phyloP scores from a whole-genome alignment of 73 alveolate genomes.

The Blepharisma stoltei region DNA sequence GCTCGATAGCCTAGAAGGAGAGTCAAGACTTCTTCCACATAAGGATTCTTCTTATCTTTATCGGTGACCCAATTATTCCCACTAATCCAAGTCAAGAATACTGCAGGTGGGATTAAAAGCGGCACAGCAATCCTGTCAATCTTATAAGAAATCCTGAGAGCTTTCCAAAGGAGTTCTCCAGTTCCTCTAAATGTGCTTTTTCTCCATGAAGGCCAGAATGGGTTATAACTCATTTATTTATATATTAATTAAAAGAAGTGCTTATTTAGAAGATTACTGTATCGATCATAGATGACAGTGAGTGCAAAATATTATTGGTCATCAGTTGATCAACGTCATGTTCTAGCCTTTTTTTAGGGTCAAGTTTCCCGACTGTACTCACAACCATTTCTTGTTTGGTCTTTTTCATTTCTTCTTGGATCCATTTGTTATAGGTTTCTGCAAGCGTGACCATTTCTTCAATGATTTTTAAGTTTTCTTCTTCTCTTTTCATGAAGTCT shows the following conservation, averaged over 20 bases:
- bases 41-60: too few relatives aligned
- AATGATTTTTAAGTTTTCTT: slow-evolving; percentile 48
- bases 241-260: too few relatives aligned
- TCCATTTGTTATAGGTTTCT: slow-evolving; percentile 88
- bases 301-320: slow-evolving; percentile 68
- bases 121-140: slow-evolving; percentile 6
- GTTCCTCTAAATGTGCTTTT: background rate
- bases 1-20: too few relatives aligned
- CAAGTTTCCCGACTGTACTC: slow-evolving; percentile 90
- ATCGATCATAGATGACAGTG: slow-evolving; percentile 79
- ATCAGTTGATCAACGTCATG: slow-evolving; percentile 68
- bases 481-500: slow-evolving; percentile 24
- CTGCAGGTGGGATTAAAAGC: background rate
- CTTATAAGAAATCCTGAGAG: background rate
- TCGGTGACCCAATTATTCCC: too few relatives aligned
- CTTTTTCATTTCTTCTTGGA: slow-evolving; percentile 94
- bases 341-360: slow-evolving; percentile 87
- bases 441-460: slow-evolving; percentile 64
- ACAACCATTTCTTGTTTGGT: slow-evolving; percentile 91
- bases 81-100: background rate
- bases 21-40: too few relatives aligned
- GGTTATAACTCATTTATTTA: background rate
- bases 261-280: slow-evolving; percentile 69
- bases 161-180: slow-evolving; percentile 25
- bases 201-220: background rate